phyloP scores from a whole-genome alignment of 441 rosid genomes.

The Isatis lusitanica region DNA sequence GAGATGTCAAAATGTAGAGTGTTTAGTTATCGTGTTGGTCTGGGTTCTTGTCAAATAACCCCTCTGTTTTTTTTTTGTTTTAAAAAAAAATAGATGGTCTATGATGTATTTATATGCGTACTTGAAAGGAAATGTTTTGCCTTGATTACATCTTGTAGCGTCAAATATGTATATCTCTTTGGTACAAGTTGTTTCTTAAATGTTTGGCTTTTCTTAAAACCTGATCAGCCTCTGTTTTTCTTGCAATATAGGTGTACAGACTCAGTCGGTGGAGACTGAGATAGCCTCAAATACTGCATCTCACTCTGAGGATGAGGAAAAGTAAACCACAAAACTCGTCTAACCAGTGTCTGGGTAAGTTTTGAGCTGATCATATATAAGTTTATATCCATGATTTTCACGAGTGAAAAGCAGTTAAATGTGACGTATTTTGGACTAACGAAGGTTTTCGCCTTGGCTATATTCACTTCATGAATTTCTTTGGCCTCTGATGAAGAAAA shows the following conservation, averaged over 20 bases:
- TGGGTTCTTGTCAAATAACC: not conserved
- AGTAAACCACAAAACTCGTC: conserved; percentile 27
- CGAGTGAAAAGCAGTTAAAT: not conserved
- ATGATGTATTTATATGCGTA: not conserved
- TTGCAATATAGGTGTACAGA: conserved; percentile 41
- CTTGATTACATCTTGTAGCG: not conserved
- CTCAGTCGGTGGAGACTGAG: conserved; percentile 45
- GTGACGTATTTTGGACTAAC: not conserved
- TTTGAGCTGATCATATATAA: not conserved
- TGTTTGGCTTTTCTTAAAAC: not conserved
- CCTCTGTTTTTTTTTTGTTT: not conserved
- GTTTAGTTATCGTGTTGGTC: not conserved
- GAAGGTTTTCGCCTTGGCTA: not conserved
- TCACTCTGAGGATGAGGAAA: conserved; percentile 66
- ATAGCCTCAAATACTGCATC: conserved; percentile 35
- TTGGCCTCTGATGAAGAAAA: conserved; percentile 10
- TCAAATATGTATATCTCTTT: not conserved
- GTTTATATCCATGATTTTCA: not conserved
- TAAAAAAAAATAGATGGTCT: not conserved
- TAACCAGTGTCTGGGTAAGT: conserved; percentile 42
- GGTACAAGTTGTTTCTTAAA: not conserved
- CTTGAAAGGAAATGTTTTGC: not conserved
- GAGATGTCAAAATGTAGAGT: conserved; percentile 1
- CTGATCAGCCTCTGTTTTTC: not conserved
- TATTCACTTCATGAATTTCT: not conserved